These are phyloP conservation scores for Suillus lakei DNA, from an alignment of 768 basidiomycete genomes.

Conservation along the genomic window DNA sequence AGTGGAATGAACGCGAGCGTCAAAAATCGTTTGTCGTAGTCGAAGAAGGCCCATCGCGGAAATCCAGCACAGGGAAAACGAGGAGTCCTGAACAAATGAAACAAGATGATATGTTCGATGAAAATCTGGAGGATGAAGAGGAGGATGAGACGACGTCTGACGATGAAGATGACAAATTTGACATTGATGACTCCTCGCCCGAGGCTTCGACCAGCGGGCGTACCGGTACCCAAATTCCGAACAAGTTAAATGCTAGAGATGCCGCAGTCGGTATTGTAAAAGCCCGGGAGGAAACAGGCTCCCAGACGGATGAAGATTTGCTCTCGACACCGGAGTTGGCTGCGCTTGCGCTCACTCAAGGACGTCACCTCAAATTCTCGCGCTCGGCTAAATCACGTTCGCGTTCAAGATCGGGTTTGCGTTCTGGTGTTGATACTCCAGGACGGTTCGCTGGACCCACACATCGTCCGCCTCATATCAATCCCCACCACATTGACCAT, in stretches of 20 bases:
- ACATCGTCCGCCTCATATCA: constrained; percentile 49
- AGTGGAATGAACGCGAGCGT: constrained; percentile 99
- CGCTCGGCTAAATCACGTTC: constrained; percentile 36
- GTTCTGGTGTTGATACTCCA: constrained; percentile 68
- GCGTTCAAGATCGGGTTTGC: constrained; percentile 40
- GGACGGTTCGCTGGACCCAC: constrained; percentile 58
- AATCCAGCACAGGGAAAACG: constrained; percentile 30
- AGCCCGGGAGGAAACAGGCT: constrained; percentile 27
- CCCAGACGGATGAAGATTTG: constrained; percentile 32
- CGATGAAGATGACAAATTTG: constrained; percentile 80
- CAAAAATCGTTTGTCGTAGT: constrained; percentile 99
- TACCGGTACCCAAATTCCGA: constrained; percentile 11
- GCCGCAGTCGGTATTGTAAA: constrained; percentile 30
- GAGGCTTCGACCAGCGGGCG: constrained; percentile 42
- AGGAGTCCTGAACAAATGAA: constrained; percentile 11
- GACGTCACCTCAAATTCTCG: constrained; percentile 33
- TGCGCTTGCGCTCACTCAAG: constrained; percentile 37
- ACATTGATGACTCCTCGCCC: constrained; percentile 89
- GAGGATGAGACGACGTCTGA: constrained; percentile 54
- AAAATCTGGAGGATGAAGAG: constrained; percentile 49
- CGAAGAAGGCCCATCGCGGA: constrained; percentile 76
- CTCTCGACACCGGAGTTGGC: constrained; percentile 33
- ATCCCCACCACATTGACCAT: constrained; percentile 16
- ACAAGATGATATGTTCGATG: constrained; percentile 34
- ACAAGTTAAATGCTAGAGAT: constrained; percentile 20